Percentiles rank a stretch among this genome's conserved stretches.
Conservation (phyloP, 306 rosid species). For the Quercus wislizeni region DNA sequence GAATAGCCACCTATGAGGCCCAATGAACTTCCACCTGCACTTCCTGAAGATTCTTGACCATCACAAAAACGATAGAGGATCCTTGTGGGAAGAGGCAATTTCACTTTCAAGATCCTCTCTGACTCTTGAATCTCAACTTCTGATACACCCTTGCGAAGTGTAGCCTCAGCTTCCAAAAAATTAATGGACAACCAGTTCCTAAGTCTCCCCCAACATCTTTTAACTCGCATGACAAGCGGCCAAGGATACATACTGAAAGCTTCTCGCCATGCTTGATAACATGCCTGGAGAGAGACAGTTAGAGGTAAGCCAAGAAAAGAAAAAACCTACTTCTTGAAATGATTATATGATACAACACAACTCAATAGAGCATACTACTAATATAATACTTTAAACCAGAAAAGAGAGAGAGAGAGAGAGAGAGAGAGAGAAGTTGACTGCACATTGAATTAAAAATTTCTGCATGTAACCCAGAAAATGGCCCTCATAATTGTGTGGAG, state of each 20-base stretch:
- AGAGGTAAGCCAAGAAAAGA: background rate
- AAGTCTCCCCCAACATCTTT: conserved; percentile 67
- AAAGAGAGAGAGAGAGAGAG: too few relatives aligned
- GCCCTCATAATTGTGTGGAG: background rate
- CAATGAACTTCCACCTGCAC: conserved; percentile 38
- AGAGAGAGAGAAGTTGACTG: background rate
- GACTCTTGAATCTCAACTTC: conserved; percentile 61
- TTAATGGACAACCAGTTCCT: conserved; percentile 51
- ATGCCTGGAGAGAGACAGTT: conserved; percentile 35
- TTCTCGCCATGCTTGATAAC: conserved; percentile 65
- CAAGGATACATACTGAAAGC: conserved; percentile 83
- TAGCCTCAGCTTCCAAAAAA: conserved; percentile 63
- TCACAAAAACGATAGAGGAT: conserved; percentile 73
- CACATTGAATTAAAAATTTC: background rate
- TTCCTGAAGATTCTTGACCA: conserved; percentile 57
- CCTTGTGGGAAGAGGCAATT: conserved; percentile 81
- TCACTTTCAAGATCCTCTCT: conserved; percentile 55
- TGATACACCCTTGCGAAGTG: conserved; percentile 70
- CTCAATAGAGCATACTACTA: background rate
- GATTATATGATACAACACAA: background rate
- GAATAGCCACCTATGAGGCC: conserved; percentile 91
- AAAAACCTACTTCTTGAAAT: background rate
- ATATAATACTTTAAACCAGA: too few relatives aligned
- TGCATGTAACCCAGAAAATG: background rate
- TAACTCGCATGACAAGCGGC: conserved; percentile 75